phyloP scores from a whole-genome alignment of 1,284 basidiomycete genomes.

The Ustilago tritici region DNA sequence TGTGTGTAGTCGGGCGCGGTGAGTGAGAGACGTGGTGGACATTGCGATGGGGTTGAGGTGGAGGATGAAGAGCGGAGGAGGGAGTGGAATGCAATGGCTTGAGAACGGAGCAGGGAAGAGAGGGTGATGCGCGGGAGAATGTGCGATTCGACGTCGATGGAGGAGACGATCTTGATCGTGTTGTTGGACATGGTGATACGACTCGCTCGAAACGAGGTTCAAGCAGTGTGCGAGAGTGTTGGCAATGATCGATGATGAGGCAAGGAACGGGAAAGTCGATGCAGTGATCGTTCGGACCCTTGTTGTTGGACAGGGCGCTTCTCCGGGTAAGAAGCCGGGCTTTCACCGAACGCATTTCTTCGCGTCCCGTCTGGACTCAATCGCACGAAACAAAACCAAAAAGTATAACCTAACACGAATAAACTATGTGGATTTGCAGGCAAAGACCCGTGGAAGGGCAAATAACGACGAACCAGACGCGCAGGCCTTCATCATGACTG shows the following conservation, averaged over 20 bases:
- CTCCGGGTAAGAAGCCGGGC: slow-evolving; percentile 5
- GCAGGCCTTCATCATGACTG: no score
- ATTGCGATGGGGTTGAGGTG: slow-evolving; percentile 8
- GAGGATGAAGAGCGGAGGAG: background rate
- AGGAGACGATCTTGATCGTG: slow-evolving; percentile 5
- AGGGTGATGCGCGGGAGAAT: background rate
- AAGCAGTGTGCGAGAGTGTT: background rate
- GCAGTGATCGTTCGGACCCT: background rate
- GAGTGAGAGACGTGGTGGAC: slow-evolving; percentile 20
- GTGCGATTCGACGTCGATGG: background rate
- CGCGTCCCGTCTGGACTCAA: background rate
- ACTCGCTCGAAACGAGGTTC: background rate
- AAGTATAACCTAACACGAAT: no score
- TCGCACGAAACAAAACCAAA: no score
- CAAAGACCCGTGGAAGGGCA: no score
- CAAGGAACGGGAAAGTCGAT: background rate
- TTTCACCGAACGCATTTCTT: background rate
- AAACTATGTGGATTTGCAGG: no score
- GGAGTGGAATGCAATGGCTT: slow-evolving; percentile 18
- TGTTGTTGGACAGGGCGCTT: background rate
- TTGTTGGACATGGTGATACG: background rate
- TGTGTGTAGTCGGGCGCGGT: slow-evolving; percentile 18
- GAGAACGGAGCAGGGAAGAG: slow-evolving; percentile 12
- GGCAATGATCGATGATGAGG: background rate
- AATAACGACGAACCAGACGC: no score